Percentiles rank a stretch among this genome's conserved stretches.
Evolutionary conservation across 2,329 filamentous ascomycete species (phyloP).

Genomic region (Calonectria crousiana): DNA sequence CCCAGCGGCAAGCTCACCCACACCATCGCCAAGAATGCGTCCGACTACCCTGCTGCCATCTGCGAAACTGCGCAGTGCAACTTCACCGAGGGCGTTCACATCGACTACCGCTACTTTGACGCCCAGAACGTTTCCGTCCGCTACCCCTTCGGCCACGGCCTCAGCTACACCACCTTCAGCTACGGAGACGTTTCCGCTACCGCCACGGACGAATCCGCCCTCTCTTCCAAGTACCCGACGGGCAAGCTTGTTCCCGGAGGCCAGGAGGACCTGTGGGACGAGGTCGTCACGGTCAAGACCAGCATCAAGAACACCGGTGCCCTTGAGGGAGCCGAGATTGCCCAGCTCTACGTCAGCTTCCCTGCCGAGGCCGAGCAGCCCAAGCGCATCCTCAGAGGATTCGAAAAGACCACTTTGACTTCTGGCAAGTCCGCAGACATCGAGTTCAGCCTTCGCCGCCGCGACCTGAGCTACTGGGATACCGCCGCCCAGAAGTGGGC

Average conservation of each 20-base stretch:
- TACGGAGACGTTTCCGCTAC: constrained; percentile 58
- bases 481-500: constrained; percentile 6
- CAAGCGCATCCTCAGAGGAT: constrained; percentile 65
- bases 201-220: constrained; percentile 38
- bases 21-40: constrained; percentile 8
- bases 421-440: neutral
- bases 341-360: constrained; percentile 62
- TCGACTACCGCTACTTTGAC: constrained; percentile 70
- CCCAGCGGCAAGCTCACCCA: neutral
- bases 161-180: constrained; percentile 68
- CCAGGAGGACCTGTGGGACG: constrained; percentile 61
- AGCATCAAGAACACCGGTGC: constrained; percentile 57
- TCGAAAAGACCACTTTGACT: constrained; percentile 62
- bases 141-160: constrained; percentile 68
- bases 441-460: neutral
- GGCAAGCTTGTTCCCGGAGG: constrained; percentile 58
- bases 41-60: constrained; percentile 1
- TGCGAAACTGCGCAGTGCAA: constrained; percentile 51
- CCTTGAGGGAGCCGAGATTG: constrained; percentile 59
- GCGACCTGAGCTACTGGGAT: constrained; percentile 19
- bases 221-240: constrained; percentile 47
- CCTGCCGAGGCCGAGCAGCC: constrained; percentile 65
- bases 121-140: constrained; percentile 60
- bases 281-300: constrained; percentile 53
- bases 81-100: constrained; percentile 63